A percentile compares a stretch with the other conserved stretches of the same genome.
phyloP scores from a whole-genome alignment of 495 filamentous ascomycete genomes.

The Astrocystis sublimbata region DNA sequence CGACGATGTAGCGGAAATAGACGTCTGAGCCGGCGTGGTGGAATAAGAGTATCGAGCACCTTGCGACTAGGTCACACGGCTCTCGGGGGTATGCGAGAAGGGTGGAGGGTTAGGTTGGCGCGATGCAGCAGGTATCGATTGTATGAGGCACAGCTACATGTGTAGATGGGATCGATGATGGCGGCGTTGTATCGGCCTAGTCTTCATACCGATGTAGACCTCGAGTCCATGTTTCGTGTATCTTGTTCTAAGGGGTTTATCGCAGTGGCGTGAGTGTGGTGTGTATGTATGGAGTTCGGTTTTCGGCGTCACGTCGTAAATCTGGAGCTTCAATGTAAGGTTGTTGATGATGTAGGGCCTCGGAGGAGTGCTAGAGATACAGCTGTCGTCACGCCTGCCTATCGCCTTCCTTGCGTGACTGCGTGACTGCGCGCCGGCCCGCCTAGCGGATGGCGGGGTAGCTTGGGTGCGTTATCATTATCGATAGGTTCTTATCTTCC shows the following conservation, averaged over 20 bases:
- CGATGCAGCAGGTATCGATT: not conserved
- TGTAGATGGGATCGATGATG: not conserved
- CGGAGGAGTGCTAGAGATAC: too few relatives aligned
- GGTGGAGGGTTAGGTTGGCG: not conserved
- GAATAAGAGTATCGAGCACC: not conserved
- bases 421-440: not conserved
- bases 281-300: too few relatives aligned
- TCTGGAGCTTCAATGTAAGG: too few relatives aligned
- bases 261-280: too few relatives aligned
- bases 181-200: too few relatives aligned
- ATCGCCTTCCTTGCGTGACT: not conserved
- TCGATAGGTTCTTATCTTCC: too few relatives aligned
- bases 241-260: too few relatives aligned
- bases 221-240: too few relatives aligned
- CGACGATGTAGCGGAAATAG: not conserved
- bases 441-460: slow-evolving; percentile 5
- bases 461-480: not conserved
- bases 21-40: not conserved
- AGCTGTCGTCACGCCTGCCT: not conserved
- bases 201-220: too few relatives aligned
- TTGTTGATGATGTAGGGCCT: too few relatives aligned
- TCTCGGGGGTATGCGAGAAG: not conserved
- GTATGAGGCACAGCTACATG: not conserved
- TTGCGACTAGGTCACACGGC: not conserved
- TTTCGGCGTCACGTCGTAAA: too few relatives aligned